These are phyloP conservation scores for Coelastrella sp. DNA, from an alignment of 139 green algal species.

Conservation along the genomic window DNA sequence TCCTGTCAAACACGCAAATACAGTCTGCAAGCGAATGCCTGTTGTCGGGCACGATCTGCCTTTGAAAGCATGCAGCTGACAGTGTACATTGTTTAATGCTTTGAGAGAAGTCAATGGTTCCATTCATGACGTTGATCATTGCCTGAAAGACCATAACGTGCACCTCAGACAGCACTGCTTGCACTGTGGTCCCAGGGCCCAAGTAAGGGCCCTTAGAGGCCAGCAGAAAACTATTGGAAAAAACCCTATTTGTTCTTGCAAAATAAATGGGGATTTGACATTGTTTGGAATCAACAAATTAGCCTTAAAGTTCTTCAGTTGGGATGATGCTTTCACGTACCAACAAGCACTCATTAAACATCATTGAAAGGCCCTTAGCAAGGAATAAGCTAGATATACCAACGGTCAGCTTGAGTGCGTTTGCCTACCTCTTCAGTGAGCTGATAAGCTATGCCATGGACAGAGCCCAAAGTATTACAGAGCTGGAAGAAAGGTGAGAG, in stretches of 20 bases:
- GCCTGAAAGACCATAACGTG: too few relatives aligned
- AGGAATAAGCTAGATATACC: constrained; percentile 69
- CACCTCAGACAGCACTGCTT: too few relatives aligned
- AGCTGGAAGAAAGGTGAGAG: constrained; percentile 91
- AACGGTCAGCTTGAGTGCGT: constrained; percentile 89
- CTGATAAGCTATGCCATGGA: constrained; percentile 95
- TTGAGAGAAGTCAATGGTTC: too few relatives aligned
- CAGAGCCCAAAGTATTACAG: constrained; percentile 85
- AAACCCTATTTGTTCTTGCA: constrained; percentile 20
- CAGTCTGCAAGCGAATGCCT: too few relatives aligned
- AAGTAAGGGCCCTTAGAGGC: not conserved
- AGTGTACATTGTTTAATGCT: too few relatives aligned
- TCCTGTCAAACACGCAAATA: too few relatives aligned
- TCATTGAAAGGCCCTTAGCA: constrained; percentile 77
- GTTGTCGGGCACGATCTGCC: too few relatives aligned
- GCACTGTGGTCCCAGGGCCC: too few relatives aligned
- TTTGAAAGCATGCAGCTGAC: too few relatives aligned
- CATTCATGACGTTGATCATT: too few relatives aligned
- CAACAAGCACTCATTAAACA: constrained; percentile 61
- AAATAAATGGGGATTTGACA: constrained; percentile 33
- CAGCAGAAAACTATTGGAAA: constrained; percentile 15
- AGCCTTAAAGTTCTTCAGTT: not conserved
- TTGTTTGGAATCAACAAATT: constrained; percentile 23
- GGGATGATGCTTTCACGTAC: not conserved
- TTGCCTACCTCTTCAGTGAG: constrained; percentile 96